Evolutionary conservation across 2,329 filamentous ascomycete species (phyloP).

Genomic region (Thelonectria blattea): DNA sequence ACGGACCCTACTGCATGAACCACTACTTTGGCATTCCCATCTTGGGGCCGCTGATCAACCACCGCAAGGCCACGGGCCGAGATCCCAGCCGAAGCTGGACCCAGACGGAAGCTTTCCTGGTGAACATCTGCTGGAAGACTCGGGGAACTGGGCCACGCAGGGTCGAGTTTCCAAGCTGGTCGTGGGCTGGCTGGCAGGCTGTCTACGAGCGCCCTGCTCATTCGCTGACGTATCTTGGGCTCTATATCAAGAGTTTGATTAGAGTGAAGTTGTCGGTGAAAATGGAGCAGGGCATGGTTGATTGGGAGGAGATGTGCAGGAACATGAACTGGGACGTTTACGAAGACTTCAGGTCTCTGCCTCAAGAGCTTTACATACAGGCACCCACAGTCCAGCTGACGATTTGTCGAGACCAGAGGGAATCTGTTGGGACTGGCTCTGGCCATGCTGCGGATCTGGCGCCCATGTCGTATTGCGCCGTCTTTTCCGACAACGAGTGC

Average conservation of each 20-base stretch:
- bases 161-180: constrained; percentile 16
- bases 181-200: constrained; percentile 18
- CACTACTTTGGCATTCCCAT: constrained; percentile 22
- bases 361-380: constrained; percentile 12
- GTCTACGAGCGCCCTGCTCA: constrained; percentile 6
- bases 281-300: neutral
- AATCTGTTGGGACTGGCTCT: neutral
- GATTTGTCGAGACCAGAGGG: neutral
- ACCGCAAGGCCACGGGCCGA: constrained; percentile 11
- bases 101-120: constrained; percentile 13
- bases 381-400: constrained; percentile 2
- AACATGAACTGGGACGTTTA: constrained; percentile 11
- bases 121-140: constrained; percentile 14
- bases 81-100: constrained; percentile 13
- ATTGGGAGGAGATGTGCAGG: constrained; percentile 15
- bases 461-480: constrained; percentile 6
- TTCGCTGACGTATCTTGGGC: neutral
- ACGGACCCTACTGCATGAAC: constrained; percentile 17
- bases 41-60: constrained; percentile 13
- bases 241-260: neutral
- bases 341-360: constrained; percentile 3
- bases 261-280: neutral
- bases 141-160: constrained; percentile 1
- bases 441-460: constrained; percentile 4
- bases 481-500: constrained; percentile 10